These are phyloP conservation scores for Diaporthe caulivora DNA, from an alignment of 2,329 filamentous ascomycete genomes.

Conservation along the genomic window DNA sequence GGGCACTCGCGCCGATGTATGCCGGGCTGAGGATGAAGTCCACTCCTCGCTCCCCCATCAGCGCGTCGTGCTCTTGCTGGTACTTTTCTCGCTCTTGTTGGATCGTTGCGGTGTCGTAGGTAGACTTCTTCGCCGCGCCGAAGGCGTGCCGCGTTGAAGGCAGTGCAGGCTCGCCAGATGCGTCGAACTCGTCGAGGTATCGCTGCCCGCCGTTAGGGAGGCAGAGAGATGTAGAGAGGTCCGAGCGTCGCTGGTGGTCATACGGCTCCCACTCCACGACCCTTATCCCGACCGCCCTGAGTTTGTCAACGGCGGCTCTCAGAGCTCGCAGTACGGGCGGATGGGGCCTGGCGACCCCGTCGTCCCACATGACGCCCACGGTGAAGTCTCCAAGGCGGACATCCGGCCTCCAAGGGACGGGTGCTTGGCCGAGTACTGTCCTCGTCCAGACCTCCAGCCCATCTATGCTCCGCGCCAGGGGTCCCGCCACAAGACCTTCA, in stretches of 20 bases:
- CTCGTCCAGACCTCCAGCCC: conserved; percentile 37
- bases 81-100: conserved; percentile 33
- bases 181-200: conserved; percentile 32
- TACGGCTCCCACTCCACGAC: conserved; percentile 40
- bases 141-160: conserved; percentile 40
- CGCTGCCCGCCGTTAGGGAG: conserved; percentile 34
- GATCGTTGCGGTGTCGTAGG: conserved; percentile 34
- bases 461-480: conserved; percentile 33
- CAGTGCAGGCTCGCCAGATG: conserved; percentile 39
- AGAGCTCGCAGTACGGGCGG: conserved; percentile 37
- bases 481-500: conserved; percentile 27
- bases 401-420: conserved; percentile 29
- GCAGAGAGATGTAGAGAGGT: conserved; percentile 25
- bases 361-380: conserved; percentile 37
- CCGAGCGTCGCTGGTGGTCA: conserved; percentile 35
- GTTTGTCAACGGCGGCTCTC: conserved; percentile 24
- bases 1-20: conserved; percentile 37
- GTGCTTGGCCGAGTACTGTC: conserved; percentile 30
- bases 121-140: conserved; percentile 21
- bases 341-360: conserved; percentile 38
- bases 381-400: conserved; percentile 16
- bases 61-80: conserved; percentile 36
- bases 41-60: conserved; percentile 37
- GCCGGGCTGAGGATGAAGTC: conserved; percentile 39
- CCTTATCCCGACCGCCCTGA: conserved; percentile 32